Base-by-base conservation (phyloP, 176 grass and related monocot species). In the Raddia guianensis region DNA sequence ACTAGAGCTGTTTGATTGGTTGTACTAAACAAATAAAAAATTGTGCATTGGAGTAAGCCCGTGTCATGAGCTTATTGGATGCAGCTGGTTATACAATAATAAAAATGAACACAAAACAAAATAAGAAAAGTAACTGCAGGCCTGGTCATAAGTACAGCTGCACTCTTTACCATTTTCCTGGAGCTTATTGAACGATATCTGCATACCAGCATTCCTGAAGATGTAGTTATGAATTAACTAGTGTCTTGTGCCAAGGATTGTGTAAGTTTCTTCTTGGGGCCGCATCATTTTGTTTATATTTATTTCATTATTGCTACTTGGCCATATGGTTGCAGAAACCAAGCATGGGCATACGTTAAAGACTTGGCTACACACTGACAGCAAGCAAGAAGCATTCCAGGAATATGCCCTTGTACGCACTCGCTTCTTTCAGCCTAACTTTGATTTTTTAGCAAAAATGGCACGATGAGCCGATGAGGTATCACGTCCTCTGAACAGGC, bases 51-150 rank as follows among this genome's bases (percentile, higher is more conserved):
- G 49, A 77, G 10, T 8, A n/a, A 43, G n/a, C n/a, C 11, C 3
- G 73, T 77, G 66, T 87, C 85, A 46, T 57, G 13, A 5, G 66
- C 58, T 71, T 70, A 82, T 40, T 87, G 42, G 85, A 35, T 65
- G 37, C 3, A 40, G 13, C 51, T 77, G 33, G 12, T 20, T 76
- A 63, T 62, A 70, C 4, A 40, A 40, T 40, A 40, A 40, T 40
- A 40, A 40, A 47, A 71, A 77, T 21, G 4, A 63, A 2, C 64
- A 52, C 53, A 61, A 2, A 63, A 5, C 34, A 19, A 20, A 74
- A 61, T 67, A 53, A 33, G 58, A 46, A 27, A 55, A 82, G 48
- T 21, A 47, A 46, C 48, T 53, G 46, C 62, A 46, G 20, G 48
- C 45, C 54, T 63, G 48, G 4, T 76, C 65, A 34, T 47, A 75